Evolutionary conservation across 345 rosid genomes (phyloP).

Genomic region (Lagerstroemia speciosa): DNA sequence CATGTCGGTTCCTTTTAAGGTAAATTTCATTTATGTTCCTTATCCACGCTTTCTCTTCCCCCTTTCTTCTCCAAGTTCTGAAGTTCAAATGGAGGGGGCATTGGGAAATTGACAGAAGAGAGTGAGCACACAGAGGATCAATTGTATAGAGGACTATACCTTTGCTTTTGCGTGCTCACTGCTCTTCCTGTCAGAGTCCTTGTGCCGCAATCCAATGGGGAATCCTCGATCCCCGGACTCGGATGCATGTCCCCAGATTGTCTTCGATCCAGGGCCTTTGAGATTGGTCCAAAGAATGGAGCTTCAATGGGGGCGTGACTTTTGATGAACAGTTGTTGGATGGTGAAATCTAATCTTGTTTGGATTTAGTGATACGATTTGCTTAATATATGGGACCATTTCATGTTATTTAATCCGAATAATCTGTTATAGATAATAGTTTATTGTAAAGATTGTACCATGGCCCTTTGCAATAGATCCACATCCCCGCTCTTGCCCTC

Average conservation of each 20-base stretch:
- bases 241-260: background rate
- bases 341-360: background rate
- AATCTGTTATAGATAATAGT: background rate
- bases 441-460: background rate
- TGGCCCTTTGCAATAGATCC: background rate
- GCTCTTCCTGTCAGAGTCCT: slow-evolving; percentile 69
- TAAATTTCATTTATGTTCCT: background rate
- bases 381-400: background rate
- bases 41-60: background rate
- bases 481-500: background rate
- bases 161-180: slow-evolving; percentile 90
- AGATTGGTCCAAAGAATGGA: background rate
- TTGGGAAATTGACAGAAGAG: slow-evolving; percentile 95
- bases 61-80: background rate
- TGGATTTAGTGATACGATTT: too few species aligned
- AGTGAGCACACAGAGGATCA: slow-evolving; percentile 95
- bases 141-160: slow-evolving; percentile 48
- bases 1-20: slow-evolving; percentile 10
- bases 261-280: background rate
- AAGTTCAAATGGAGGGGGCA: slow-evolving; percentile 15
- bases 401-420: background rate
- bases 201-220: background rate
- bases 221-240: background rate
- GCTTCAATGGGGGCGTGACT: background rate
- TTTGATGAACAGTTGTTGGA: background rate